Evolutionary conservation across 140 eudicot species (phyloP).

Genomic region (Artemisia princeps): DNA sequence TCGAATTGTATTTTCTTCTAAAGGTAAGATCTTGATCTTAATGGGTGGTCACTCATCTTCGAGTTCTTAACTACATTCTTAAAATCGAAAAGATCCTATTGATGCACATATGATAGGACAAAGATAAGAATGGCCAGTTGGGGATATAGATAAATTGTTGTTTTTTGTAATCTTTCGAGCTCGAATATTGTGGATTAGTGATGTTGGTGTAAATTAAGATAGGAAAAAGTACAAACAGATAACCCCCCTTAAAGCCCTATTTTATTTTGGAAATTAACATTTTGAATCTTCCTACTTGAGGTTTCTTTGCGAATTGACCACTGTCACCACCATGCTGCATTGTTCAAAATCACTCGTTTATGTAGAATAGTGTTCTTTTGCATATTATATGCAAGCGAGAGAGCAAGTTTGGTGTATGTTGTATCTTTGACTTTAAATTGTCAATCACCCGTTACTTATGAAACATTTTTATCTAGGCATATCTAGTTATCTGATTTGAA

Average conservation of each 20-base stretch:
- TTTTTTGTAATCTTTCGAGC: slow-evolving; percentile 20
- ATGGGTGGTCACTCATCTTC: slow-evolving; percentile 16
- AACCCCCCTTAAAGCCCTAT: slow-evolving; percentile 7
- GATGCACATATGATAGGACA: slow-evolving; percentile 9
- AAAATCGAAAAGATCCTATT: slow-evolving; percentile 14
- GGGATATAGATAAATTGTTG: slow-evolving; percentile 11
- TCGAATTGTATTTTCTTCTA: slow-evolving; percentile 13
- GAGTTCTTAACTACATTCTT: slow-evolving; percentile 12
- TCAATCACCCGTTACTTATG: background rate
- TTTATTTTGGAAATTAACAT: slow-evolving; percentile 14
- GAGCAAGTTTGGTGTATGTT: slow-evolving; percentile 14
- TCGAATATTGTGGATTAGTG: slow-evolving; percentile 19
- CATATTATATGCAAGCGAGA: slow-evolving; percentile 2
- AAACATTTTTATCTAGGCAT: background rate
- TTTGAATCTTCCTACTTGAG: slow-evolving; percentile 6
- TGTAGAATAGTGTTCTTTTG: background rate
- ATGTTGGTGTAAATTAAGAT: slow-evolving; percentile 30
- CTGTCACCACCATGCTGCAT: background rate
- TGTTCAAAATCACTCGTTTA: slow-evolving; percentile 8
- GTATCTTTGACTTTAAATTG: slow-evolving; percentile 16
- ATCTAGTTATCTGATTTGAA: background rate
- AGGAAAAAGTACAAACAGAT: slow-evolving; percentile 22
- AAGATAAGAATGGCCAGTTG: slow-evolving; percentile 19
- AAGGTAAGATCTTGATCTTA: slow-evolving; percentile 24
- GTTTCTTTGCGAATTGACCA: background rate